phyloP scores from a whole-genome alignment of 2,329 filamentous ascomycete species.

The Ceratocystis cubensis region DNA sequence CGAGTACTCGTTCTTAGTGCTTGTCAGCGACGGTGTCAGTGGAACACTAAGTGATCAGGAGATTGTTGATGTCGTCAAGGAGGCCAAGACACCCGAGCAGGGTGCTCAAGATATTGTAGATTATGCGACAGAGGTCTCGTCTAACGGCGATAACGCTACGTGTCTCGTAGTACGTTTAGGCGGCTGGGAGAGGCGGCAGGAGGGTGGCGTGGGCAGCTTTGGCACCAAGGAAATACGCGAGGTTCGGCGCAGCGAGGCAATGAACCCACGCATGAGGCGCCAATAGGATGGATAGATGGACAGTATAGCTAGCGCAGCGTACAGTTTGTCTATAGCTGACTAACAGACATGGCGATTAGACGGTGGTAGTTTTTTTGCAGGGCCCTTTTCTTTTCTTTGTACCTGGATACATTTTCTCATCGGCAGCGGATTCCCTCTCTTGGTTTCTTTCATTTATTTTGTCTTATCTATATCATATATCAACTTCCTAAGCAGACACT shows the following conservation, averaged over 20 bases:
- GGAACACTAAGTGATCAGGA: conserved; percentile 83
- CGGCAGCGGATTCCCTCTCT: background rate
- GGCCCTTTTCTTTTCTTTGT: conserved; percentile 3
- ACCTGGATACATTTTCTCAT: conserved; percentile 6
- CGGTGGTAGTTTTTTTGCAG: background rate
- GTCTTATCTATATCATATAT: background rate
- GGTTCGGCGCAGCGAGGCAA: conserved; percentile 65
- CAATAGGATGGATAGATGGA: conserved; percentile 25
- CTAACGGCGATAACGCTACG: conserved; percentile 54
- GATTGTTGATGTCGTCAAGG: conserved; percentile 90
- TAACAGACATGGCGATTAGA: background rate
- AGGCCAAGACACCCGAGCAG: conserved; percentile 80
- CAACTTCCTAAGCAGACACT: background rate
- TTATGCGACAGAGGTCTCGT: conserved; percentile 76
- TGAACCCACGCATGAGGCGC: conserved; percentile 64
- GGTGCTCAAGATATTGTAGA: conserved; percentile 66
- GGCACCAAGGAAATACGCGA: conserved; percentile 88
- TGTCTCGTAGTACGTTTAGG: conserved; percentile 55
- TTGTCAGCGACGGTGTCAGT: conserved; percentile 80
- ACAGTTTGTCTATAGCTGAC: background rate
- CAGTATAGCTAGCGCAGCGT: background rate
- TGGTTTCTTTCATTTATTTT: background rate
- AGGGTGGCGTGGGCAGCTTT: conserved; percentile 78
- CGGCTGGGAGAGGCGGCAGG: conserved; percentile 58
- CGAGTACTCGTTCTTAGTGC: conserved; percentile 77